Base-by-base conservation (phyloP, 1,284 basidiomycete genomes). In the Xerocomus amazonicus region DNA sequence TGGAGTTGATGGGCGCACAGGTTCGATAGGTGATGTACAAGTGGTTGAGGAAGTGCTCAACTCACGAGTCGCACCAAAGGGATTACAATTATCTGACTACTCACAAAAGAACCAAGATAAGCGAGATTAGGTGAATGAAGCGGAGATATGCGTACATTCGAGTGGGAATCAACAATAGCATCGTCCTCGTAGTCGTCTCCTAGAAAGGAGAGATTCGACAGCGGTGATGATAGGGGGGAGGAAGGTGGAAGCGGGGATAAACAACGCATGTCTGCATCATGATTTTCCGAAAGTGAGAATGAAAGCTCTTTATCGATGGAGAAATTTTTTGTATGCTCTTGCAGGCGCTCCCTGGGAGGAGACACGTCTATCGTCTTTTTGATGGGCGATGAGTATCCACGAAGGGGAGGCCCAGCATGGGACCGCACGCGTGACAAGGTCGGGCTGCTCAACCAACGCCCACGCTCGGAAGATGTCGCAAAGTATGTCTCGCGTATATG, bases 371-470 rank as follows among this genome's bases (percentile, higher is more conserved):
- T 16, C 55, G 51, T 16, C 64, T 39, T 65, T 38, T 61, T 64
- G 14, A 65, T 58, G 3, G 75, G 73, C 0, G 63, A 69, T 2
- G 76, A 74, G 55, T 71, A 49, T 7, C 58, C 68, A 12, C 69
- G 66, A 56, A 40, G 60, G 36, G 45, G 59, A 51, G 37, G 56
- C 46, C 39, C 54, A 2, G 41, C 36, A 26, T 52, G 47, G 1
- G 62, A 40, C 31, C 53, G 62, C 16, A 47, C 45, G 16, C 54
- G 55, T 16, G 63, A 27, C 0, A 69, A 65, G 26, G 72, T 59
- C 2, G 77, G 76, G 52, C 79, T 78, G 41, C 64, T 75, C 55
- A 70, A 66, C 78, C 78, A 80, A 43, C 71, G 70, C 10, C 79
- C 78, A 40, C 78, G 77, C 54, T 80, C 79, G 4, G 75, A 71